Conservation (phyloP, 208 protist genomes). For the Trypanosoma scelopori region DNA sequence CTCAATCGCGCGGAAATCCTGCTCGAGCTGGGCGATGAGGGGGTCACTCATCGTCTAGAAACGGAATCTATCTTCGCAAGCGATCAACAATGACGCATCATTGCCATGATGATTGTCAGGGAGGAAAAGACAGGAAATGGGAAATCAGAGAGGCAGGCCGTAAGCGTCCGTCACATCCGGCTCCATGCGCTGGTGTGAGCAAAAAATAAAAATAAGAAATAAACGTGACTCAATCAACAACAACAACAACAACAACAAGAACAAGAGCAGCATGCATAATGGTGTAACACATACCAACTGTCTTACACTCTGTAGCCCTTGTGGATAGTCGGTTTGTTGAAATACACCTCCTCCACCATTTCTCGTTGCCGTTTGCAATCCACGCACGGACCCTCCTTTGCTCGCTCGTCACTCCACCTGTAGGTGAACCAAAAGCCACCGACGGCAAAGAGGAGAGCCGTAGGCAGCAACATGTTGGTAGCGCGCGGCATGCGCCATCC, state of each 20-base stretch:
- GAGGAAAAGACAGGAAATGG: conserved; percentile 5
- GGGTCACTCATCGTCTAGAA: conserved; percentile 47
- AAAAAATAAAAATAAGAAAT: too few species aligned
- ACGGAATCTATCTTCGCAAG: conserved; percentile 9
- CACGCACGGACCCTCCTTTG: conserved; percentile 68
- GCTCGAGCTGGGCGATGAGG: conserved; percentile 83
- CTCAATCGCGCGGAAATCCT: conserved; percentile 91
- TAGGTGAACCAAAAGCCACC: conserved; percentile 68
- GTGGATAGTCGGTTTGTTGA: conserved; percentile 48
- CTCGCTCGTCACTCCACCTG: conserved; percentile 65
- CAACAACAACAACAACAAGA: conserved; percentile 7
- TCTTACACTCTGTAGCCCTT: conserved; percentile 59
- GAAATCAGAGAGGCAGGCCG: neutral
- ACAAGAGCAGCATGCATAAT: conserved; percentile 8
- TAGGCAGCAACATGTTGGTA: conserved; percentile 48
- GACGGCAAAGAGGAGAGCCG: conserved; percentile 56
- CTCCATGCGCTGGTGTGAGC: too few species aligned
- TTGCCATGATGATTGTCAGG: neutral
- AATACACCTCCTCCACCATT: conserved; percentile 86
- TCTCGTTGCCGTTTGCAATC: conserved; percentile 80
- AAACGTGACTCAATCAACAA: too few species aligned
- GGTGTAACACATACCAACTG: conserved; percentile 4
- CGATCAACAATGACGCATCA: neutral
- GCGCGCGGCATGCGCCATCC: conserved; percentile 20
- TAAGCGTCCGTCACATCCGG: too few species aligned